Percentiles rank a stretch among this genome's conserved stretches.
phyloP scores from a whole-genome alignment of 2,329 filamentous ascomycete species.

The Hymenoscyphus occultus region DNA sequence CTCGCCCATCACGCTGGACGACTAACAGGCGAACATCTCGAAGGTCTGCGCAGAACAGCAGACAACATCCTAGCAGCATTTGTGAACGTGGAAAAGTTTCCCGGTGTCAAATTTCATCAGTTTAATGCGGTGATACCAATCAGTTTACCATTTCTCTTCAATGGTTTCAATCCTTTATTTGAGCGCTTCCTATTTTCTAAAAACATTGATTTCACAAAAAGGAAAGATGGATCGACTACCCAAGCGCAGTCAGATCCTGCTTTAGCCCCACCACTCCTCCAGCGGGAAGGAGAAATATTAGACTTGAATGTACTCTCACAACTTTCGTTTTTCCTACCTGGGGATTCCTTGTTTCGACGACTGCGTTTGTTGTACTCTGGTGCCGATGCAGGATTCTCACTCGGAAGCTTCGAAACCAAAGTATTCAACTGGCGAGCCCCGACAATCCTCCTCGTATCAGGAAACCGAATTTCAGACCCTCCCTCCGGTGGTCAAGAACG shows the following conservation, averaged over 20 bases:
- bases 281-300: slow-evolving; percentile 60
- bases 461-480: slow-evolving; percentile 54
- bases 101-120: slow-evolving; percentile 59
- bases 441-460: slow-evolving; percentile 68
- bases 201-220: slow-evolving; percentile 58
- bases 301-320: slow-evolving; percentile 64
- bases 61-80: slow-evolving; percentile 66
- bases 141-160: slow-evolving; percentile 64
- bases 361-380: slow-evolving; percentile 69
- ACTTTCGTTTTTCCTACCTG: slow-evolving; percentile 69
- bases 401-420: slow-evolving; percentile 72
- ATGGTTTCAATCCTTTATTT: slow-evolving; percentile 65
- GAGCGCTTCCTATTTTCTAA: slow-evolving; percentile 75
- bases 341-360: slow-evolving; percentile 60
- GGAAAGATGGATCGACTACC: slow-evolving; percentile 29
- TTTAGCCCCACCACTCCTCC: slow-evolving; percentile 42
- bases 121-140: slow-evolving; percentile 59
- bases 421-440: slow-evolving; percentile 77
- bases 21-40: slow-evolving; percentile 53
- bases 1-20: slow-evolving; percentile 59
- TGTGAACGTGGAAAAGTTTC: slow-evolving; percentile 59
- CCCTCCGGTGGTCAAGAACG: slow-evolving; percentile 51
- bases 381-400: slow-evolving; percentile 68
- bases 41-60: slow-evolving; percentile 58
- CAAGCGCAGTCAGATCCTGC: slow-evolving; percentile 23